Percentiles rank a stretch among this genome's conserved stretches.
phyloP scores from a whole-genome alignment of 2,329 filamentous ascomycete species.

The Fusarium sp. region DNA sequence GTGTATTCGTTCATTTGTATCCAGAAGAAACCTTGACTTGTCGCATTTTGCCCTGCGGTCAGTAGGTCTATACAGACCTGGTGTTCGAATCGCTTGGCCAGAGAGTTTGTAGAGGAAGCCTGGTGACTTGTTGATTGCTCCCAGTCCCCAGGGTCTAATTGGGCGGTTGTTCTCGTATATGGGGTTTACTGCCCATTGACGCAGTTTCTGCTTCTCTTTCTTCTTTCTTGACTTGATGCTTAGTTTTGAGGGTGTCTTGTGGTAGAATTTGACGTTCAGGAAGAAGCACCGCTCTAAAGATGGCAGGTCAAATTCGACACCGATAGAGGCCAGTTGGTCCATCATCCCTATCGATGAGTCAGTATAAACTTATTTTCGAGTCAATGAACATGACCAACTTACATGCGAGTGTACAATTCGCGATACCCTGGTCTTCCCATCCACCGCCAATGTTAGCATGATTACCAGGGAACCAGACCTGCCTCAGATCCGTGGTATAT shows the following conservation, averaged over 20 bases:
- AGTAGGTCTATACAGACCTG: constrained; percentile 60
- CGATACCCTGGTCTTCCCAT: constrained; percentile 63
- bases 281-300: constrained; percentile 56
- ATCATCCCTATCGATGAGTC: constrained; percentile 60
- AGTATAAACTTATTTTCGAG: neutral
- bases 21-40: constrained; percentile 55
- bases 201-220: constrained; percentile 19
- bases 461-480: constrained; percentile 76
- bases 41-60: constrained; percentile 54
- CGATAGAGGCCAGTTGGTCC: constrained; percentile 64
- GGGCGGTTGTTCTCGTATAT: constrained; percentile 62
- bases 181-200: constrained; percentile 59
- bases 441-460: constrained; percentile 79
- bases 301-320: constrained; percentile 60
- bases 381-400: constrained; percentile 28
- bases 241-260: constrained; percentile 26
- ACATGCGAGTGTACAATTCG: constrained; percentile 55
- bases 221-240: constrained; percentile 30
- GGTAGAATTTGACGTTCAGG: constrained; percentile 50
- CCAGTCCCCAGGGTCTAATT: constrained; percentile 61
- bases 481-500: constrained; percentile 58
- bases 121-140: constrained; percentile 54
- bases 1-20: constrained; percentile 67
- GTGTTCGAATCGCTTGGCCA: constrained; percentile 57
- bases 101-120: constrained; percentile 58